These are phyloP conservation scores for Cucurbitaria berberidis DNA, from an alignment of 2,329 filamentous ascomycete genomes.

Conservation along the genomic window DNA sequence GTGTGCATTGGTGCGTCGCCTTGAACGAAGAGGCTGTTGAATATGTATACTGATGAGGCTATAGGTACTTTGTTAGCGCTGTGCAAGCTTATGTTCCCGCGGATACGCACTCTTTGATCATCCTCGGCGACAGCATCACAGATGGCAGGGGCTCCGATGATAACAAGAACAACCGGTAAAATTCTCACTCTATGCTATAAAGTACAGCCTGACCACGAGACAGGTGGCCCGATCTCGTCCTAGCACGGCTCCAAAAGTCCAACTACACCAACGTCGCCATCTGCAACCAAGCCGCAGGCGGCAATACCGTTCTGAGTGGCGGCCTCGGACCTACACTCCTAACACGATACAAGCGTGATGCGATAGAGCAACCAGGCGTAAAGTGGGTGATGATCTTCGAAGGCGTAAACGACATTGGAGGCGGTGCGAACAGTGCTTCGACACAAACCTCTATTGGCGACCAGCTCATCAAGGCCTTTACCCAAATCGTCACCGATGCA, in stretches of 20 bases:
- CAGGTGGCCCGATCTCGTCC: constrained; percentile 49
- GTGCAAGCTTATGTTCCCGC: constrained; percentile 61
- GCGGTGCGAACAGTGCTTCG: constrained; percentile 51
- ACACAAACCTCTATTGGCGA: constrained; percentile 58
- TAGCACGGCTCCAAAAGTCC: constrained; percentile 53
- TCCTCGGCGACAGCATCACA: constrained; percentile 70
- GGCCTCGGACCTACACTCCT: constrained; percentile 68
- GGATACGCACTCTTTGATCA: constrained; percentile 54
- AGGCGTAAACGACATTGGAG: constrained; percentile 69
- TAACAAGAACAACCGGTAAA: constrained; percentile 31
- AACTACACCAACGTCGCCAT: constrained; percentile 60
- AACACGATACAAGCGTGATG: constrained; percentile 67
- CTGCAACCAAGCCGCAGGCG: constrained; percentile 70
- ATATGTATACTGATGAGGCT: neutral
- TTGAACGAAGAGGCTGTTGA: too few species aligned
- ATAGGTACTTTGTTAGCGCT: constrained; percentile 63
- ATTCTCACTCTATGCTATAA: constrained; percentile 41
- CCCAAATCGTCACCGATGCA: constrained; percentile 60
- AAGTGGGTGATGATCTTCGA: constrained; percentile 70
- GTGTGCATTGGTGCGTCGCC: constrained; percentile 6
- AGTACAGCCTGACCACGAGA: constrained; percentile 59
- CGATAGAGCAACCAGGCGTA: constrained; percentile 63
- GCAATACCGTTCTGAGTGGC: constrained; percentile 67
- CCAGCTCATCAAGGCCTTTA: constrained; percentile 61
- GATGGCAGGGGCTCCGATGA: constrained; percentile 62